Evolutionary conservation across 768 basidiomycete species (phyloP).

Genomic region (Auricularia auricula-judae): DNA sequence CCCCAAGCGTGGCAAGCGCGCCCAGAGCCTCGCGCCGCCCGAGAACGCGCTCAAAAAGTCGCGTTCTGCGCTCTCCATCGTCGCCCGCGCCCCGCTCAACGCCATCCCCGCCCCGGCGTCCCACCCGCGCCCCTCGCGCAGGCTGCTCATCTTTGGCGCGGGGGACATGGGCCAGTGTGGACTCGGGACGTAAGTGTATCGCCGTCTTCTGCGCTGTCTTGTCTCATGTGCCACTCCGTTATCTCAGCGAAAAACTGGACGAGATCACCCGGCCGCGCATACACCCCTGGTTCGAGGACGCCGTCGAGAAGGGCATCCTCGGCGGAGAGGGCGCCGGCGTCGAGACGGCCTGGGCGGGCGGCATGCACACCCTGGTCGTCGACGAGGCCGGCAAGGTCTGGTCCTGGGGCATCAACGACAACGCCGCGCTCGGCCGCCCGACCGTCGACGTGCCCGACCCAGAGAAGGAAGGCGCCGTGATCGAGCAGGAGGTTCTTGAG

Average conservation of each 20-base stretch:
- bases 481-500: conserved; percentile 26
- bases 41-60: neutral
- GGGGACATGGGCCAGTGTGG: conserved; percentile 89
- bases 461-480: conserved; percentile 14
- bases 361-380: conserved; percentile 37
- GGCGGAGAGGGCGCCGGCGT: conserved; percentile 22
- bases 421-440: conserved; percentile 25
- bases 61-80: neutral
- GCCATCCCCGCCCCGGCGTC: conserved; percentile 44
- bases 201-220: neutral
- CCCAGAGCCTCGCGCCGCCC: neutral
- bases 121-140: conserved; percentile 51
- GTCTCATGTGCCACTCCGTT: neutral
- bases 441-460: conserved; percentile 23
- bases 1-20: neutral
- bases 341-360: conserved; percentile 30
- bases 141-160: conserved; percentile 80
- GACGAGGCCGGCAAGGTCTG: conserved; percentile 28
- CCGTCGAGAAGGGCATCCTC: conserved; percentile 21
- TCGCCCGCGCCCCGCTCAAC: conserved; percentile 7
- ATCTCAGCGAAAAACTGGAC: neutral
- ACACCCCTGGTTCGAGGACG: neutral
- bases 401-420: conserved; percentile 23
- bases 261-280: neutral
- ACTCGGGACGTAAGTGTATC: neutral